A percentile compares a stretch with the other conserved stretches of the same genome.
Evolutionary conservation across 257 asterid species (phyloP).

Genomic region (Primulina eburnea): DNA sequence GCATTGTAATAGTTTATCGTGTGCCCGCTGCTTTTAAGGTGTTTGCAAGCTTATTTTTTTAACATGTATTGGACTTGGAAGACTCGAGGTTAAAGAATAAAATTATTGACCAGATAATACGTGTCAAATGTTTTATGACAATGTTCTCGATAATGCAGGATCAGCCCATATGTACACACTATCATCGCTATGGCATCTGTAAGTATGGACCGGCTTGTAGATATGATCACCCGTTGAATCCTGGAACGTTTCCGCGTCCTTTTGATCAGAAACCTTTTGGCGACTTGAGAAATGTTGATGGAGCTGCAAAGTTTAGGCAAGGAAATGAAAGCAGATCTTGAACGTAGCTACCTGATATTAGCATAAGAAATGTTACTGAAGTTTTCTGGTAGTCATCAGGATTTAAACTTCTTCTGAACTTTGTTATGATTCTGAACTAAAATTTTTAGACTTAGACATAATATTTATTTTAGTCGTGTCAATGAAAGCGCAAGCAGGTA

Average conservation of each 20-base stretch:
- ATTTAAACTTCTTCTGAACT: neutral
- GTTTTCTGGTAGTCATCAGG: neutral
- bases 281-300: conserved; percentile 29
- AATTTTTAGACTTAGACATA: neutral
- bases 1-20: neutral
- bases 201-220: conserved; percentile 88
- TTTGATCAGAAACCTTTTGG: conserved; percentile 36
- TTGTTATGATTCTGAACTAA: neutral
- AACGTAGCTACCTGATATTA: neutral
- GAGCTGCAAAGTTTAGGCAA: conserved; percentile 35
- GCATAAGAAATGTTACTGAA: neutral
- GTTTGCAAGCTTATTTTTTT: neutral
- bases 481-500: neutral
- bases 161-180: conserved; percentile 72
- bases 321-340: conserved; percentile 42
- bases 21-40: conserved; percentile 9
- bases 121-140: neutral
- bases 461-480: neutral
- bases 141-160: conserved; percentile 44
- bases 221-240: conserved; percentile 72
- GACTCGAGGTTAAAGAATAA: neutral
- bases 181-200: conserved; percentile 83
- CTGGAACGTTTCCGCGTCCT: conserved; percentile 30
- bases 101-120: neutral
- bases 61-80: neutral